Evolutionary conservation across 2,329 filamentous ascomycete genomes (phyloP).

Genomic region (Epichloe coenophiala): DNA sequence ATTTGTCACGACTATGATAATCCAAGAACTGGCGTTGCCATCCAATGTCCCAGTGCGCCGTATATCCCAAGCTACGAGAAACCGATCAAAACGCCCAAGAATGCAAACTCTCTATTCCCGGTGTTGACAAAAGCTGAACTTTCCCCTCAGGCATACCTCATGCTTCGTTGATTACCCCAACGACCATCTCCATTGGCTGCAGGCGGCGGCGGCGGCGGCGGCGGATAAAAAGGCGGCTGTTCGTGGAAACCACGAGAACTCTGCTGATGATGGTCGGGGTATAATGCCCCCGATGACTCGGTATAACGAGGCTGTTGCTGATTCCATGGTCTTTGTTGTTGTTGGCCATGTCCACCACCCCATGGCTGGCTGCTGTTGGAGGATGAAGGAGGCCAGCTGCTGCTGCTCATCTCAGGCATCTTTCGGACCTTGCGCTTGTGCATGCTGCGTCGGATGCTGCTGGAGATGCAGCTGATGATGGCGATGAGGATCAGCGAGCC

Average conservation of each 20-base stretch:
- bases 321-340: too few species aligned
- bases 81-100: too few species aligned
- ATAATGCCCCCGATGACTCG: background rate
- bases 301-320: background rate
- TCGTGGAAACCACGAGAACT: background rate
- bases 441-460: slow-evolving; percentile 22
- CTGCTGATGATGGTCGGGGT: too few species aligned
- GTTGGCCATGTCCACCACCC: too few species aligned
- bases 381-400: slow-evolving; percentile 13
- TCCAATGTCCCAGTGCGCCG: too few species aligned
- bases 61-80: too few species aligned
- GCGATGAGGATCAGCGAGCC: slow-evolving; percentile 60
- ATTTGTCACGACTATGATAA: too few species aligned
- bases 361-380: background rate
- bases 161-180: background rate
- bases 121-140: background rate
- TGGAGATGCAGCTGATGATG: slow-evolving; percentile 53
- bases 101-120: too few species aligned
- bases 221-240: background rate
- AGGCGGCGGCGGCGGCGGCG: background rate
- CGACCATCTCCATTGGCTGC: background rate
- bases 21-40: too few species aligned
- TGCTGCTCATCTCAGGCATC: background rate
- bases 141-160: background rate
- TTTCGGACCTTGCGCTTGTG: slow-evolving; percentile 3